Conservation (phyloP, 495 filamentous ascomycete genomes). For the Penicillium manginii region DNA sequence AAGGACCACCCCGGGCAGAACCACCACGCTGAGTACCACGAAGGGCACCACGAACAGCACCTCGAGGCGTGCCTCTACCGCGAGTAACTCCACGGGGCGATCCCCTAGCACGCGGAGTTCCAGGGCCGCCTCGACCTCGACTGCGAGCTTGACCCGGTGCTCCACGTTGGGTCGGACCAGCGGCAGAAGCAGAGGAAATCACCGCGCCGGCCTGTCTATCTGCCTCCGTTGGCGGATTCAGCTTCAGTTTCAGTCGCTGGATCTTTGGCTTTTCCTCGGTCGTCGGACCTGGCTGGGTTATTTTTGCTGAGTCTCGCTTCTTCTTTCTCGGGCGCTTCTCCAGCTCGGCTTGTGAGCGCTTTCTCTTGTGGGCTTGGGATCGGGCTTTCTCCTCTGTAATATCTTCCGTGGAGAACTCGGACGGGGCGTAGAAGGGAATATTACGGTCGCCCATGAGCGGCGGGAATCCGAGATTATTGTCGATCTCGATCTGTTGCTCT, state of each 20-base stretch:
- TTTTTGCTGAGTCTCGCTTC: background rate
- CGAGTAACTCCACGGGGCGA: background rate
- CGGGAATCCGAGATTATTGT: slow-evolving; percentile 42
- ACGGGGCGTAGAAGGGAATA: slow-evolving; percentile 21
- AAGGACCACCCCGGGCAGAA: background rate
- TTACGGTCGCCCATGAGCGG: slow-evolving; percentile 47
- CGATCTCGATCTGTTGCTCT: slow-evolving; percentile 31
- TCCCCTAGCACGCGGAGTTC: background rate
- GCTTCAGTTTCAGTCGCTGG: slow-evolving; percentile 10
- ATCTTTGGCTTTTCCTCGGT: background rate
- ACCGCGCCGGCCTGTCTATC: background rate
- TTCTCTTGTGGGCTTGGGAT: background rate
- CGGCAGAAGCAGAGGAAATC: background rate
- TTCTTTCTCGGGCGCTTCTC: background rate
- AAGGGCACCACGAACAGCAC: too few species aligned
- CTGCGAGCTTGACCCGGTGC: background rate
- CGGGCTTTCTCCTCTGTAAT: slow-evolving; percentile 19
- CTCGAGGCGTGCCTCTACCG: background rate
- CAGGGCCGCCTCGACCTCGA: background rate
- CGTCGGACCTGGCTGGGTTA: background rate
- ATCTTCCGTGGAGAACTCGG: slow-evolving; percentile 20
- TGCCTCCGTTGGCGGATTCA: slow-evolving; percentile 1
- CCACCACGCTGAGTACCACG: background rate
- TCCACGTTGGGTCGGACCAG: background rate
- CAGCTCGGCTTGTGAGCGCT: slow-evolving; percentile 1